A percentile compares a stretch with the other conserved stretches of the same genome.
phyloP scores from a whole-genome alignment of 1,284 basidiomycete species.

The Pseudozyma tsukubaensis region DNA sequence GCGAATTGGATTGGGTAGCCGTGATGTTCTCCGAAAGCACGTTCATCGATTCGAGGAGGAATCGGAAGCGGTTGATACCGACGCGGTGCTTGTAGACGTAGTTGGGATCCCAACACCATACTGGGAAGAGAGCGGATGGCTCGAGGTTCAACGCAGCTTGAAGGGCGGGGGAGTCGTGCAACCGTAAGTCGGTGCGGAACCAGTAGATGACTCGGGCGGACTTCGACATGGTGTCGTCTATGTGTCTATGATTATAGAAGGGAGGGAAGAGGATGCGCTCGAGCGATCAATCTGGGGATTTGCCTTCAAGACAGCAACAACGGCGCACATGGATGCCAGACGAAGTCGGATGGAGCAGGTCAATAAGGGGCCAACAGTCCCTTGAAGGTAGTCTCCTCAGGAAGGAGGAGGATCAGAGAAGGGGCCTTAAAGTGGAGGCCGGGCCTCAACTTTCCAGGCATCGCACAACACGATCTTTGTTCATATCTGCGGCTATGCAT shows the following conservation, averaged over 20 bases:
- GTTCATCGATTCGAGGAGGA: slow-evolving; percentile 71
- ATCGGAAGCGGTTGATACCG: slow-evolving; percentile 72
- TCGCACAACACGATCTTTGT: too few species aligned
- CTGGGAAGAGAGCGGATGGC: slow-evolving; percentile 70
- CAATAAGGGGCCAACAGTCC: not conserved
- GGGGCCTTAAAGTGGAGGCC: too few species aligned
- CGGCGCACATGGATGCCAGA: too few species aligned
- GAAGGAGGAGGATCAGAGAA: not conserved
- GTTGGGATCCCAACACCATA: slow-evolving; percentile 68
- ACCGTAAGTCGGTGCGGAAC: slow-evolving; percentile 73
- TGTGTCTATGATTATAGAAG: not conserved
- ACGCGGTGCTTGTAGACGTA: slow-evolving; percentile 72
- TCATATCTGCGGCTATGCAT: too few species aligned
- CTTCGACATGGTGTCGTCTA: slow-evolving; percentile 31
- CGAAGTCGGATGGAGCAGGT: not conserved
- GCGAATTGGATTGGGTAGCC: slow-evolving; percentile 69
- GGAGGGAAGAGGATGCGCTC: too few species aligned
- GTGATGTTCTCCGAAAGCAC: slow-evolving; percentile 70
- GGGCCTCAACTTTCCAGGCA: too few species aligned
- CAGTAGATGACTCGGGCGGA: slow-evolving; percentile 70
- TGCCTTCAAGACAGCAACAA: too few species aligned
- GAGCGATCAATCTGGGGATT: too few species aligned
- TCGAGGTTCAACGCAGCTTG: slow-evolving; percentile 70
- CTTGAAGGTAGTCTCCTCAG: not conserved
- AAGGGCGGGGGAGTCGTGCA: slow-evolving; percentile 72